phyloP scores from a whole-genome alignment of 2,329 filamentous ascomycete species.

The Talaromyces marneffei region DNA sequence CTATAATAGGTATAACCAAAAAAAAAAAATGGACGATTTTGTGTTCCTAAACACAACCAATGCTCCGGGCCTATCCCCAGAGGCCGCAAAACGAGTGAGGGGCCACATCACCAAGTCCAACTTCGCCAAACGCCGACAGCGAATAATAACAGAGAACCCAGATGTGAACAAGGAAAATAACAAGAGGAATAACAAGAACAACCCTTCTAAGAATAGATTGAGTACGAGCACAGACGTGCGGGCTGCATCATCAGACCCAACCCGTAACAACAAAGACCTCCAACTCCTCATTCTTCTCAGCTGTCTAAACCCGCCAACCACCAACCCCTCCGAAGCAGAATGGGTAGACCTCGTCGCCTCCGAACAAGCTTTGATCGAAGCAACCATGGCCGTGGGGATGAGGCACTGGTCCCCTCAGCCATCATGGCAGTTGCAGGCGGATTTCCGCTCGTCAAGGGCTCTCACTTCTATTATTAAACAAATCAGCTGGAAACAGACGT shows the following conservation, averaged over 20 bases:
- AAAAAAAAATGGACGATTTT: constrained; percentile 5
- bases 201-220: neutral
- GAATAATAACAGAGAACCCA: neutral
- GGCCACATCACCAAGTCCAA: constrained; percentile 11
- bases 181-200: neutral
- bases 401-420: constrained; percentile 20
- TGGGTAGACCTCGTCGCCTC: constrained; percentile 23
- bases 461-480: constrained; percentile 19
- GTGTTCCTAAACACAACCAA: constrained; percentile 10
- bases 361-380: constrained; percentile 21
- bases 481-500: constrained; percentile 15
- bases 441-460: constrained; percentile 17
- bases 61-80: neutral
- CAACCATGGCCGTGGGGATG: constrained; percentile 20
- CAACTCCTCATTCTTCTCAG: constrained; percentile 2
- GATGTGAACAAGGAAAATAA: neutral
- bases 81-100: constrained; percentile 3
- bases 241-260: neutral
- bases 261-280: neutral
- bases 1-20: neutral
- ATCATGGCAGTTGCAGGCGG: constrained; percentile 18
- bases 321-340: constrained; percentile 15
- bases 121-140: constrained; percentile 6
- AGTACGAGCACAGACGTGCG: neutral
- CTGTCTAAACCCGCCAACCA: neutral